Evolutionary conservation across 1,284 basidiomycete genomes (phyloP), one percentile per base, ranked within the genome.

Genomic region (Microbotryum lychnidis-dioicae): DNA sequence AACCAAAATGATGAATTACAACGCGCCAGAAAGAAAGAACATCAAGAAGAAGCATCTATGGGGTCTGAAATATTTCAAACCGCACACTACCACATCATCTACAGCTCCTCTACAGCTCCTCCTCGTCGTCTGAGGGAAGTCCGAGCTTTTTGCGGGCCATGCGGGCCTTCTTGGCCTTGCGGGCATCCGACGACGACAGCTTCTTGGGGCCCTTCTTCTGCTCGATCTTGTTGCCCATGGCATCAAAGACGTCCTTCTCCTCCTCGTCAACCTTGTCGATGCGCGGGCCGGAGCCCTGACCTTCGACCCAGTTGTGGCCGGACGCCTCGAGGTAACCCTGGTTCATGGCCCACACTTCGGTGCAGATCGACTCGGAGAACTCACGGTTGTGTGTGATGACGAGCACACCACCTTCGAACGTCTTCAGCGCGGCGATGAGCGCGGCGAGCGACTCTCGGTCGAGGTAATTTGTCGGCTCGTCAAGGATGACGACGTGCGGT

Each of bases 401-500:
- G 73, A 96, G 85, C 61, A 96, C 92, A 87, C 92, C 92, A 77
- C 92, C 92, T 78, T 93, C 91, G 78, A 94, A 97, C 77, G 83
- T 82, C 84, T 96, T 94, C 79, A 97, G 83, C 16, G 92, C 92
- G 72, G 91, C 89, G 75, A 96, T 96, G 76, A 97, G 85, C 45
- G 92, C 92, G 70, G 92, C 92, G 72, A 97, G 85, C 70, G 93
- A 96, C 79, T 97, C 93, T 78, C 92, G 89, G 81, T 96, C 93
- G 77, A 97, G 85, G 57, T 77, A 87, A 68, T 77, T 92, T 67
- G 90, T 93, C 69, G 94, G 94, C 81, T 98, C 94, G 78, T 97
- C 94, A 75, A 98, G 81, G 77, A 92, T 92, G 78, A 98, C 88
- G 77, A 97, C 79, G 81, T 98, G 96, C 64, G 94, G 96, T 71